Conservation (phyloP, 2,329 filamentous ascomycete genomes). For the Cucurbitaria berberidis region DNA sequence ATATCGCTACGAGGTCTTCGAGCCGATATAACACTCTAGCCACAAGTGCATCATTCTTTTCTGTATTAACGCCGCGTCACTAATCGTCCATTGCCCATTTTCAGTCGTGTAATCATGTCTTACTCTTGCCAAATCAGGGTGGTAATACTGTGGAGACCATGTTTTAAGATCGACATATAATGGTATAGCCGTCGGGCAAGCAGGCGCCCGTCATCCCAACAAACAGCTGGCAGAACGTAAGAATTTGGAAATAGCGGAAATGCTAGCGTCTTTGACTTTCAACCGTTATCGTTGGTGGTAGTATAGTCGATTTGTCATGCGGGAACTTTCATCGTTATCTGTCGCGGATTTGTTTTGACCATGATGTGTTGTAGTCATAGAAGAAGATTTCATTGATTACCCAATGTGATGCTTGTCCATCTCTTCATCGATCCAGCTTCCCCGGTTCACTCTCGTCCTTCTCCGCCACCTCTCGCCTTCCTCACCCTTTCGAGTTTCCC, state of each 20-base stretch:
- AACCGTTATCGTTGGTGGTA: too few species aligned
- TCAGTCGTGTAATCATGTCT: background rate
- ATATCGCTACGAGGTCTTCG: background rate
- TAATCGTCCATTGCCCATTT: too few species aligned
- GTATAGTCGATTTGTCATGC: too few species aligned
- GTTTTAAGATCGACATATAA: background rate
- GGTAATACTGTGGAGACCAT: background rate
- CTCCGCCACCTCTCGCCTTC: constrained; percentile 32
- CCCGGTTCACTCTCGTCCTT: constrained; percentile 16
- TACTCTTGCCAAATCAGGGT: background rate
- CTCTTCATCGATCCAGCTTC: constrained; percentile 44
- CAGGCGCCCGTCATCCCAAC: background rate
- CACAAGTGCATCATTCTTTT: too few species aligned
- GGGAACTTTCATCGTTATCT: background rate
- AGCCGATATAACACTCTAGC: background rate
- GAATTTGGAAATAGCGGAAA: background rate
- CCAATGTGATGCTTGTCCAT: constrained; percentile 44
- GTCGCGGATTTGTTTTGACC: background rate
- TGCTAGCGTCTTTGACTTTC: background rate
- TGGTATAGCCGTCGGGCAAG: background rate
- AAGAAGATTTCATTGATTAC: constrained; percentile 15
- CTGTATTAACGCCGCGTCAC: background rate
- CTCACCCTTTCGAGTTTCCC: constrained; percentile 20
- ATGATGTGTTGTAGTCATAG: background rate
- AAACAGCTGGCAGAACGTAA: background rate